A percentile compares a stretch with the other conserved stretches of the same genome.
phyloP scores from a whole-genome alignment of 768 basidiomycete genomes.

The Kondoa subrosea region DNA sequence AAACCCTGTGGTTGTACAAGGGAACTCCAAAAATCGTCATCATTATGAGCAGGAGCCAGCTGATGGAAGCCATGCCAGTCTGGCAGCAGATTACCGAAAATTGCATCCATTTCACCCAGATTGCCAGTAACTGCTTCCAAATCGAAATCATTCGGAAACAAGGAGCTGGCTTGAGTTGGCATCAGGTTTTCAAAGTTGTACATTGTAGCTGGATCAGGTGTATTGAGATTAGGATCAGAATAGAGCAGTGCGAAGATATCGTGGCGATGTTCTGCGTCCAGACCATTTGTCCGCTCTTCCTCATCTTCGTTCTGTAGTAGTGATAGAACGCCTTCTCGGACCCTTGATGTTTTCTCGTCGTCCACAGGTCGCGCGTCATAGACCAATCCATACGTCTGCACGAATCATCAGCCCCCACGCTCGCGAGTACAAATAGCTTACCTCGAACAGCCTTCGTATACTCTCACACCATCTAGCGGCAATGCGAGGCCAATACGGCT shows the following conservation, averaged over 20 bases:
- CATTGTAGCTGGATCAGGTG: background rate
- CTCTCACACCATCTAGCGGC: background rate
- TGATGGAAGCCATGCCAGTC: background rate
- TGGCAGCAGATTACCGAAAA: background rate
- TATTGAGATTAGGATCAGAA: background rate
- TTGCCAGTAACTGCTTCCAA: background rate
- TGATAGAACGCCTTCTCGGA: background rate
- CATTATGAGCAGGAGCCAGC: too few relatives aligned
- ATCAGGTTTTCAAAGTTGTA: background rate
- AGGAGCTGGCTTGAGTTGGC: background rate
- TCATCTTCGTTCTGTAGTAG: background rate
- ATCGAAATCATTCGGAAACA: background rate
- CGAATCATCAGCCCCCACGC: too few relatives aligned
- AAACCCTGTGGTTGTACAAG: too few relatives aligned
- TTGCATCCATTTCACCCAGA: background rate
- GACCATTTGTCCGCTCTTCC: background rate
- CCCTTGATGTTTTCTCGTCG: background rate
- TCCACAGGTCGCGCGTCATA: background rate
- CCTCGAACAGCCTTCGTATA: background rate
- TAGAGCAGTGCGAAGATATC: background rate
- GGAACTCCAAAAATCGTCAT: too few relatives aligned
- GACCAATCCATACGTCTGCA: background rate
- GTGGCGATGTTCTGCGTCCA: background rate
- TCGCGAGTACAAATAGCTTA: too few relatives aligned
- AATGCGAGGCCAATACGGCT: background rate